Evolutionary conservation across 2,329 filamentous ascomycete genomes (phyloP), one percentile per base, ranked within the genome.

Genomic region (Emmonsia crescens): DNA sequence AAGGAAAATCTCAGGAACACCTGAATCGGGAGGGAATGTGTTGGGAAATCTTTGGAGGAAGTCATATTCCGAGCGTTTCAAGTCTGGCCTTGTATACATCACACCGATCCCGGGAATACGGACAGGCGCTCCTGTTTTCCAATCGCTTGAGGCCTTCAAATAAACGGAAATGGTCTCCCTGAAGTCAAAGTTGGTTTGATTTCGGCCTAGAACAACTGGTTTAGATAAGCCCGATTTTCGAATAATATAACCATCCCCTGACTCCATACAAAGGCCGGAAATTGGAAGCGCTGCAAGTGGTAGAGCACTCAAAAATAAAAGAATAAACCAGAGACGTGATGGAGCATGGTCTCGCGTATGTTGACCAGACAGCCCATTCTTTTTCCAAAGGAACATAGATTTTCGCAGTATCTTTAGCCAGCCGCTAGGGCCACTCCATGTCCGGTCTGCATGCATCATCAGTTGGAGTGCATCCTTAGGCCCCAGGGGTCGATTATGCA

Each of bases 381-480:
- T 21, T 16, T 14, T 44, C n/a, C 54, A 29, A n/a, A 59, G 42
- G 40, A 59, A 36, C 24, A 33, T 16, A 38, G 44, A 12, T 14
- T 59, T 59, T 21, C 27, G 56, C 5, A 48, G n/a, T 12, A 59
- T 46, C 38, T 59, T 59, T 5, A 46, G n/a, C 56, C 56, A 59
- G 27, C 56, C 56, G 12, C 40, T 46, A 5, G 56, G 56, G 14
- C 56, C 56, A 31, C 21, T 48, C 40, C 56, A 59, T 10, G 56
- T 59, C n/a, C 42, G 38, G n/a, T 59, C 56, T 14, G 56, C 56
- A 48, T 59, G 40, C 56, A 59, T 59, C 56, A 59, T 59, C 2
- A 59, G 29, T 29, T 59, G 56, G 19, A 59, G 38, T 5, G 40
- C 56, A 21, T 59, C 19, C 16, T 29, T 44, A 21, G 42, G 42